Evolutionary conservation across 2,329 filamentous ascomycete genomes (phyloP).

Genomic region (Pseudogymnoascus sp.): DNA sequence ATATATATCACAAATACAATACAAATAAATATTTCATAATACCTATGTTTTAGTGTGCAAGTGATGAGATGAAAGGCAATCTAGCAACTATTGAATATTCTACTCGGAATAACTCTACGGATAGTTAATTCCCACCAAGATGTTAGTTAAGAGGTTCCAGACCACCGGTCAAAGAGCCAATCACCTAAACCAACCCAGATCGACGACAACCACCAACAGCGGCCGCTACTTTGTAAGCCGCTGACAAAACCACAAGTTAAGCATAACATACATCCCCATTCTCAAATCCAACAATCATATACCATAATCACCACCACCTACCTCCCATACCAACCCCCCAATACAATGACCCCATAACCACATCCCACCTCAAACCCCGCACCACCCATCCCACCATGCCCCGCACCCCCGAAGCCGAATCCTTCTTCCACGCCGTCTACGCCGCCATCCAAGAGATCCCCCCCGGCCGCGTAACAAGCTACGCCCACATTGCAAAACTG

Average conservation of each 20-base stretch:
- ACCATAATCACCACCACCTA: not conserved
- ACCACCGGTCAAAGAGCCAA: not conserved
- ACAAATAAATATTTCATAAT: constrained; percentile 4
- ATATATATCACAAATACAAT: not conserved
- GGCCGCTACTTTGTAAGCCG: not conserved
- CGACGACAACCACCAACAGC: not conserved
- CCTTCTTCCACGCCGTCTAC: constrained; percentile 75
- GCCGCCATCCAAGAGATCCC: constrained; percentile 80
- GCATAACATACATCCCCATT: not conserved
- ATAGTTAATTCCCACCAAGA: not conserved
- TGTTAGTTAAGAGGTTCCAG: not conserved
- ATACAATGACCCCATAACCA: not conserved
- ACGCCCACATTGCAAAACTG: constrained; percentile 71
- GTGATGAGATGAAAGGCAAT: not conserved
- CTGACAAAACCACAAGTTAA: not conserved
- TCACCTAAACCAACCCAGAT: not conserved
- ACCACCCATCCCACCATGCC: constrained; percentile 43
- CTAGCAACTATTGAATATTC: not conserved
- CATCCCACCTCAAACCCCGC: not conserved
- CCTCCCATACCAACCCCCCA: not conserved
- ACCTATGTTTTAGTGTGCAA: not conserved
- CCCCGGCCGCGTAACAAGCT: constrained; percentile 73
- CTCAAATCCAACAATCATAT: not conserved
- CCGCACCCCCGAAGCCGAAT: constrained; percentile 64
- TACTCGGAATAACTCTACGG: not conserved